Evolutionary conservation across 257 asterid species (phyloP), one percentile per base, ranked within the genome.

Genomic region (Solanum microdontum): DNA sequence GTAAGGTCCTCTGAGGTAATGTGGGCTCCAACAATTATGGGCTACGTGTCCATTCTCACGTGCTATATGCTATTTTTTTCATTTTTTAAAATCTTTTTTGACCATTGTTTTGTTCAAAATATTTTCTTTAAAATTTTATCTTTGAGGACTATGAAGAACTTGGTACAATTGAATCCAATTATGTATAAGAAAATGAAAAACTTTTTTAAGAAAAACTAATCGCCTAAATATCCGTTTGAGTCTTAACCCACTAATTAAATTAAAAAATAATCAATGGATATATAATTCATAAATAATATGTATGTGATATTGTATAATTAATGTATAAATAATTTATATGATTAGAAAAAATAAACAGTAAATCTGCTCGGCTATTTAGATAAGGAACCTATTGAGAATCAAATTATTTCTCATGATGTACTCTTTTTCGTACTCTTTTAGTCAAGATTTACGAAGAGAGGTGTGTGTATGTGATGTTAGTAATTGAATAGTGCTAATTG

Each of bases 31-130:
- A 37, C 39, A 6, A 4, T 17, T 23, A 74, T 3, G 37, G 62
- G 89, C 87, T 91, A 89, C 92, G 89, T 88, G 82, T 80, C 85
- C 87, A 86, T 84, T 83, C 60, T 91, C 95, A 91, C 94, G 95
- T 92, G 93, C 92, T 55, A 70, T 48, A 43, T 48, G 1, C 17
- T 34, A 1, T 28, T 68, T 68, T 6, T 7, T 69, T 26, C 7
- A 26, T 12, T 48, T 51, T 15, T 15, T 5, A 15, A 15, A 48
- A 51, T 17, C n/a, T 70, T 15, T 30, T 34, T 34, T 74, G 19
- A 21, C 1, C 11, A 10, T 30, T 33, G 13, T 73, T 19, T 73
- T 15, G 2, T 70, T 33, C 48, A 33, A 73, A 19, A 34, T 73
- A 73, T 73, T 34, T 34, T 21, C 51, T 36, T 23, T 74, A 5